Conservation (phyloP, 108 stramenopile genomes). For the Cyclotella choctawhatcheeana region DNA sequence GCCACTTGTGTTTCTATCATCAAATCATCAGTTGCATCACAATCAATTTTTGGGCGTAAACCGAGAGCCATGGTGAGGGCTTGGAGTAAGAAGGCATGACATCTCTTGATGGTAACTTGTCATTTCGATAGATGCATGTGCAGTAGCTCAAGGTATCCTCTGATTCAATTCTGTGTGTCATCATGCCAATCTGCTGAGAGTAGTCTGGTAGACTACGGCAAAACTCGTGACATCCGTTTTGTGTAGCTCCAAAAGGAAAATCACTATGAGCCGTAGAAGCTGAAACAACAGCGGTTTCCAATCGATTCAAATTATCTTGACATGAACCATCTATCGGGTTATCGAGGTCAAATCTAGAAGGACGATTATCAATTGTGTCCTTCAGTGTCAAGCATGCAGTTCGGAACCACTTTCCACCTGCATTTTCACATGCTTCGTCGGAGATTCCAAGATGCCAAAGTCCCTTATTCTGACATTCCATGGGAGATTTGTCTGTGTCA, state of each 20-base stretch:
- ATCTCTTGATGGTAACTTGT: not conserved
- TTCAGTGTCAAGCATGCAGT: conserved; percentile 7
- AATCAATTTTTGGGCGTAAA: too few relatives aligned
- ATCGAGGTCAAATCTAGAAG: conserved; percentile 3
- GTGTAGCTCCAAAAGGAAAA: not conserved
- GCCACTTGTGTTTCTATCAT: too few relatives aligned
- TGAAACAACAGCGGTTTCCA: not conserved
- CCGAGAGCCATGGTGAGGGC: too few relatives aligned
- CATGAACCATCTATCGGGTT: not conserved
- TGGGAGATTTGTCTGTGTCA: not conserved
- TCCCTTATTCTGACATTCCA: conserved; percentile 11
- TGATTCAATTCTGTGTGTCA: not conserved
- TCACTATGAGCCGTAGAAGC: not conserved
- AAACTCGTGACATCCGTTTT: not conserved
- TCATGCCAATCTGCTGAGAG: not conserved
- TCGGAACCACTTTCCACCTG: conserved; percentile 4
- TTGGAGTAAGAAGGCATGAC: not conserved
- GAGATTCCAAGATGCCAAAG: conserved; percentile 1
- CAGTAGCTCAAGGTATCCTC: not conserved
- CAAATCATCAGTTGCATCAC: too few relatives aligned
- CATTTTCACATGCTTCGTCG: conserved; percentile 12
- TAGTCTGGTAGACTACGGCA: not conserved
- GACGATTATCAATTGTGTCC: conserved; percentile 1
- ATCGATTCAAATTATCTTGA: not conserved
- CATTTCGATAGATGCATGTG: not conserved